Percentiles rank a stretch among this genome's conserved stretches.
These are phyloP conservation scores for Thraustochytrium striatum DNA, from an alignment of 352 stramenopile species.

Conservation along the genomic window DNA sequence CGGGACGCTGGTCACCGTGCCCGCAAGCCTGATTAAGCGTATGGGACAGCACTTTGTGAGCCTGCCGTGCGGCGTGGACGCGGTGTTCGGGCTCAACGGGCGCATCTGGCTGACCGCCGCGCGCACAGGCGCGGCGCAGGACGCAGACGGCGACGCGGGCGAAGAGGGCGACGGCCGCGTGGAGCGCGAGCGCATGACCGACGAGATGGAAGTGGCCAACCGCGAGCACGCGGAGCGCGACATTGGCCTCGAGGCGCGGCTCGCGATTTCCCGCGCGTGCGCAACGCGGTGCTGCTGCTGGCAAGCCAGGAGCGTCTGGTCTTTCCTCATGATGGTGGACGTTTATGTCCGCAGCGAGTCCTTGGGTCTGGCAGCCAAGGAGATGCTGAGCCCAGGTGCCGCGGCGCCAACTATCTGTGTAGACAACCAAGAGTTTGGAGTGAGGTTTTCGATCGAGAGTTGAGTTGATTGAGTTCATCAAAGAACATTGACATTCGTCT, in stretches of 20 bases:
- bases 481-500: no score
- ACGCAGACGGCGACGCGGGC: constrained; percentile 53
- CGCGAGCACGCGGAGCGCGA: constrained; percentile 69
- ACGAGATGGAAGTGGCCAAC: constrained; percentile 83
- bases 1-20: constrained; percentile 81
- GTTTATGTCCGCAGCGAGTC: no score
- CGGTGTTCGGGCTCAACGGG: constrained; percentile 89
- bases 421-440: no score
- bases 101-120: constrained; percentile 81
- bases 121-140: constrained; percentile 48
- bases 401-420: no score
- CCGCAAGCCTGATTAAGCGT: constrained; percentile 78
- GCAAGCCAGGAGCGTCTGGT: constrained; percentile 80
- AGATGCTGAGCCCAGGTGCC: no score
- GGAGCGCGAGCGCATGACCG: constrained; percentile 64
- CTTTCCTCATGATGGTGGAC: no score
- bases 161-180: constrained; percentile 57
- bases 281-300: constrained; percentile 78
- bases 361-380: no score
- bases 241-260: constrained; percentile 70
- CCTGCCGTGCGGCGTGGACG: constrained; percentile 72
- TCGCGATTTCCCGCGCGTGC: constrained; percentile 74
- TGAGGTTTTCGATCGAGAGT: no score
- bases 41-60: constrained; percentile 90
- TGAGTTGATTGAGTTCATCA: no score